Conservation (phyloP, 768 basidiomycete species). For the Serendipita sp. region DNA sequence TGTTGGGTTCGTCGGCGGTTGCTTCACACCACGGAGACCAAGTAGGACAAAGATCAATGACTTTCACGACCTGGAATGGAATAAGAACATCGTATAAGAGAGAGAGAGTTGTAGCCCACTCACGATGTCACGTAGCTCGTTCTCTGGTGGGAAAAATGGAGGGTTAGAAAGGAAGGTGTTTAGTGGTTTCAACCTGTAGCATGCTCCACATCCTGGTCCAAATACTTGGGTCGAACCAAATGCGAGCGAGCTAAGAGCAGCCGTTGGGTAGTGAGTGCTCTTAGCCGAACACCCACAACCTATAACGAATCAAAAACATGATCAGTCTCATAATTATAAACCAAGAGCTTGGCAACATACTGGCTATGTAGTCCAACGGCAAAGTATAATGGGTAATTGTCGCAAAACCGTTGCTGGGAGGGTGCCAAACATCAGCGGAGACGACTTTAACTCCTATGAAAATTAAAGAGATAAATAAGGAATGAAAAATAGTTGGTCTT, state of each 20-base stretch:
- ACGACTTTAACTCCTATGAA: background rate
- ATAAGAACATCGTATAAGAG: background rate
- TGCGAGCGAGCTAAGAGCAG: conserved; percentile 64
- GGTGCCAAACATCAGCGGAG: background rate
- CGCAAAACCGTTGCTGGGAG: conserved; percentile 39
- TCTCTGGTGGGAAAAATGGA: conserved; percentile 46
- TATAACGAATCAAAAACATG: background rate
- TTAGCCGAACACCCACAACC: conserved; percentile 60
- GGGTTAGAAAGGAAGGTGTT: conserved; percentile 51
- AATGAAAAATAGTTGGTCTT: background rate
- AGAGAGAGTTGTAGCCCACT: background rate
- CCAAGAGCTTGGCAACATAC: background rate
- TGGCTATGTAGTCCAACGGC: conserved; percentile 38
- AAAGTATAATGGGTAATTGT: conserved; percentile 64
- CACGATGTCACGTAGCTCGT: conserved; percentile 36
- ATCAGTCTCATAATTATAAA: background rate
- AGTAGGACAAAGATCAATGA: conserved; percentile 66
- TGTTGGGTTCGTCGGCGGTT: conserved; percentile 41
- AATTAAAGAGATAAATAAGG: background rate
- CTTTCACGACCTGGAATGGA: conserved; percentile 31
- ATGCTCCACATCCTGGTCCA: conserved; percentile 27
- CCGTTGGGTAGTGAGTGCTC: conserved; percentile 55
- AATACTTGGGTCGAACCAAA: conserved; percentile 59
- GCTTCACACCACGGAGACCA: conserved; percentile 59
- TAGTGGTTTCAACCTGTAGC: conserved; percentile 62